A percentile compares a stretch with the other conserved stretches of the same genome.
phyloP scores from a whole-genome alignment of 2,329 filamentous ascomycete species.

The Geosmithia putterillii region DNA sequence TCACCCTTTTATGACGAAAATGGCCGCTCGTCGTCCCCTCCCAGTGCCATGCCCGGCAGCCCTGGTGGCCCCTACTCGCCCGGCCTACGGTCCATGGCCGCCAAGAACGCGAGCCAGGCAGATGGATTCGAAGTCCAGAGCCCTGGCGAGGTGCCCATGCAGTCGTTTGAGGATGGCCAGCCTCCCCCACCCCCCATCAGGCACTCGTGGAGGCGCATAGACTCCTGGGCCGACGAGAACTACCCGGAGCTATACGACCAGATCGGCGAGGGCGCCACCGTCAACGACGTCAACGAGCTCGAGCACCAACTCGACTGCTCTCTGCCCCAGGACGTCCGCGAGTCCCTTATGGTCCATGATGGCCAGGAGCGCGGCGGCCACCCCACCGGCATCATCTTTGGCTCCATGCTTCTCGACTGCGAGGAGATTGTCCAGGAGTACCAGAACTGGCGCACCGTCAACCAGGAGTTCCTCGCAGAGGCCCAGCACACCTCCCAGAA shows the following conservation, averaged over 20 bases:
- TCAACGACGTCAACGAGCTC: conserved; percentile 91
- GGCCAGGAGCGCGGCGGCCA: conserved; percentile 91
- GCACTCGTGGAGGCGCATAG: conserved; percentile 92
- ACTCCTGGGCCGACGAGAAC: conserved; percentile 86
- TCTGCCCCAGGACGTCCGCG: conserved; percentile 82
- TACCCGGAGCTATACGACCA: conserved; percentile 93
- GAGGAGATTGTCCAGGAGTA: conserved; percentile 98
- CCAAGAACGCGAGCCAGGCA: conserved; percentile 49
- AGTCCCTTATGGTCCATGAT: conserved; percentile 83
- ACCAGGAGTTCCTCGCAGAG: conserved; percentile 70
- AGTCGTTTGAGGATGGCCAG: conserved; percentile 83
- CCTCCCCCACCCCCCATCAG: conserved; percentile 78
- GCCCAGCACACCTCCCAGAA: conserved; percentile 32
- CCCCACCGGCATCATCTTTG: conserved; percentile 86
- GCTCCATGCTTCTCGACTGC: conserved; percentile 91
- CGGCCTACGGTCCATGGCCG: conserved; percentile 69
- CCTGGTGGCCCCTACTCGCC: conserved; percentile 76
- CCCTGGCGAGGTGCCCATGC: conserved; percentile 86
- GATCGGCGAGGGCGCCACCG: conserved; percentile 79
- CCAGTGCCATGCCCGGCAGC: conserved; percentile 37
- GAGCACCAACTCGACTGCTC: conserved; percentile 94
- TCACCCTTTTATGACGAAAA: conserved; percentile 68
- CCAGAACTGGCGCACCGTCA: conserved; percentile 91
- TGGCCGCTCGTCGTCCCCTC: conserved; percentile 36
- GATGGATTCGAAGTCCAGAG: conserved; percentile 59